phyloP scores from a whole-genome alignment of 2,329 filamentous ascomycete species.

The Monilinia laxa region DNA sequence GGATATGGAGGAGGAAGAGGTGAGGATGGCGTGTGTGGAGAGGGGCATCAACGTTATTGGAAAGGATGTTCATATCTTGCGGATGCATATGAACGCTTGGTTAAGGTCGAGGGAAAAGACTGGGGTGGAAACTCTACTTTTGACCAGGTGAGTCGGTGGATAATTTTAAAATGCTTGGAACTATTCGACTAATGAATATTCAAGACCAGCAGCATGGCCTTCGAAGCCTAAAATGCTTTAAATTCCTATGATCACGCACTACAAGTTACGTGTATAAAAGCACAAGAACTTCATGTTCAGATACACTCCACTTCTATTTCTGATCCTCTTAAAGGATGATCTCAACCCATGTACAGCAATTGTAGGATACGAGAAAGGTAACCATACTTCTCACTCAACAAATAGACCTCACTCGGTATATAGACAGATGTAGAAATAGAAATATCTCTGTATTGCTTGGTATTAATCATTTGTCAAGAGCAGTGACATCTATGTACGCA shows the following conservation, averaged over 20 bases:
- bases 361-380: constrained; percentile 19
- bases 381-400: constrained; percentile 10
- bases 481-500: background rate
- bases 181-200: constrained; percentile 22
- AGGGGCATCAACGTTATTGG: constrained; percentile 60
- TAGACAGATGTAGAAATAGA: constrained; percentile 15
- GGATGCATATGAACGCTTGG: constrained; percentile 44
- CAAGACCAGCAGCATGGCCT: constrained; percentile 39
- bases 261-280: constrained; percentile 11
- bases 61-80: constrained; percentile 41
- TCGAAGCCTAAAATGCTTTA: constrained; percentile 22
- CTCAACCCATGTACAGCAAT: constrained; percentile 14
- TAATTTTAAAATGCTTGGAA: background rate
- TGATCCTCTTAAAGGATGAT: background rate
- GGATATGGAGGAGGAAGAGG: constrained; percentile 61
- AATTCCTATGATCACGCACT: background rate
- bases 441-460: constrained; percentile 1
- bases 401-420: constrained; percentile 12
- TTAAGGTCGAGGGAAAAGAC: constrained; percentile 42
- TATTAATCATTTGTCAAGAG: background rate
- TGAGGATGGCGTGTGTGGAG: constrained; percentile 68
- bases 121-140: constrained; percentile 37
- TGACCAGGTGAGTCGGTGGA: constrained; percentile 40
- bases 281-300: constrained; percentile 14
- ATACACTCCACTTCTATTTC: constrained; percentile 8